phyloP scores from a whole-genome alignment of 108 stramenopile species.

The Heterococcus sp. region DNA sequence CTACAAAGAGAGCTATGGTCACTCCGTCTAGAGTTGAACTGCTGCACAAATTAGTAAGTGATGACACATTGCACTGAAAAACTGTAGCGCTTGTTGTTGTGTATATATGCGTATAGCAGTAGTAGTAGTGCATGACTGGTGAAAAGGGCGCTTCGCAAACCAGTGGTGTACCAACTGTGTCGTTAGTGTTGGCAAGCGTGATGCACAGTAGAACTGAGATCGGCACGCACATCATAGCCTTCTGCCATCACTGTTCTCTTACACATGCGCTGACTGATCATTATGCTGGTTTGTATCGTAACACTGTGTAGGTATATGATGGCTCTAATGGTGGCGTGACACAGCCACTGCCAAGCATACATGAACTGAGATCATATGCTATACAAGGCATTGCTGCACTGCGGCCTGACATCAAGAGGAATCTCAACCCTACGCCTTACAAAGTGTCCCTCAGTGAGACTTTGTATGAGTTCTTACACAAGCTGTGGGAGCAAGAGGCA shows the following conservation, averaged over 20 bases:
- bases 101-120: neutral
- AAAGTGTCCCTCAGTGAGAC: constrained; percentile 61
- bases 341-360: constrained; percentile 7
- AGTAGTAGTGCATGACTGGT: neutral
- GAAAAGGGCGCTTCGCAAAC: neutral
- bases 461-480: constrained; percentile 75
- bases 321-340: neutral
- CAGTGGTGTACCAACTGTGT: neutral
- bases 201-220: neutral
- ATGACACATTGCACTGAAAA: neutral
- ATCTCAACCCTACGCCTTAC: constrained; percentile 74
- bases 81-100: neutral
- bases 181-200: neutral
- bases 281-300: neutral
- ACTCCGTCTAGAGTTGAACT: constrained; percentile 69
- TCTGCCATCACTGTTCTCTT: neutral
- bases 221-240: neutral
- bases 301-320: neutral
- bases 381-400: constrained; percentile 7
- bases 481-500: constrained; percentile 78
- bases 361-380: constrained; percentile 57
- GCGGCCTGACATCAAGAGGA: constrained; percentile 72
- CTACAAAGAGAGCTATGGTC: constrained; percentile 73
- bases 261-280: too few relatives aligned
- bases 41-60: constrained; percentile 69